Percentiles rank a stretch among this genome's conserved stretches.
Conservation (phyloP, 2,329 filamentous ascomycete species). For the Hypomyces rosellus region DNA sequence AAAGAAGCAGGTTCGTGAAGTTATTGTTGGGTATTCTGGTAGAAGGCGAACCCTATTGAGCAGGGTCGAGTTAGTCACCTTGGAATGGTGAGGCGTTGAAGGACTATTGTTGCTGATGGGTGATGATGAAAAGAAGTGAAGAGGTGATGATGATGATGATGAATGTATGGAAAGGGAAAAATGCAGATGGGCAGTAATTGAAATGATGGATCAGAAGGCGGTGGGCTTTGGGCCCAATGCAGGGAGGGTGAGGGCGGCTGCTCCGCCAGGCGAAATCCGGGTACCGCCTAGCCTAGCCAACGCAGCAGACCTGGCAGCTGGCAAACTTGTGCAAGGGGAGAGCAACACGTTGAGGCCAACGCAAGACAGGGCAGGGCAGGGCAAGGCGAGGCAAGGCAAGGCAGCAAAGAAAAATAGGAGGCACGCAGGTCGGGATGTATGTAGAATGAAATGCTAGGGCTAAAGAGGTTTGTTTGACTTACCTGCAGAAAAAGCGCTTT, state of each 20-base stretch:
- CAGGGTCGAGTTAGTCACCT: too few species aligned
- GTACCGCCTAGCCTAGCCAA: constrained; percentile 9
- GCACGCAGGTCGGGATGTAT: not conserved
- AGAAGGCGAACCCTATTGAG: too few species aligned
- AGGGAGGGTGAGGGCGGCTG: constrained; percentile 8
- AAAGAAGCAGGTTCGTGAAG: constrained; percentile 14
- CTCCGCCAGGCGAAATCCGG: constrained; percentile 9
- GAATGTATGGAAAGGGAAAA: not conserved
- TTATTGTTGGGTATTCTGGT: not conserved
- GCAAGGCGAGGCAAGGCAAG: not conserved
- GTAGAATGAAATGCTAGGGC: too few species aligned
- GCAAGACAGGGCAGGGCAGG: not conserved
- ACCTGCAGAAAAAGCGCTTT: constrained; percentile 4
- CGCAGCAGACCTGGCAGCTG: not conserved
- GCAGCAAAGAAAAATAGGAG: not conserved
- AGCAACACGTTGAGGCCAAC: too few species aligned
- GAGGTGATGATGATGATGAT: not conserved
- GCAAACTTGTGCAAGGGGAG: too few species aligned
- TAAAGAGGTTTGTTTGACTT: not conserved
- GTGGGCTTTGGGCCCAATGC: constrained; percentile 6
- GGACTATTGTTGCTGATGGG: not conserved
- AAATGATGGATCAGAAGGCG: constrained; percentile 10
- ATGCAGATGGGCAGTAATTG: not conserved
- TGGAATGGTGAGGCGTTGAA: not conserved
- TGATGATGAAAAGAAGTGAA: not conserved